These are phyloP conservation scores for Phytophthora constricta DNA, from an alignment of 352 stramenopile species.

Conservation along the genomic window DNA sequence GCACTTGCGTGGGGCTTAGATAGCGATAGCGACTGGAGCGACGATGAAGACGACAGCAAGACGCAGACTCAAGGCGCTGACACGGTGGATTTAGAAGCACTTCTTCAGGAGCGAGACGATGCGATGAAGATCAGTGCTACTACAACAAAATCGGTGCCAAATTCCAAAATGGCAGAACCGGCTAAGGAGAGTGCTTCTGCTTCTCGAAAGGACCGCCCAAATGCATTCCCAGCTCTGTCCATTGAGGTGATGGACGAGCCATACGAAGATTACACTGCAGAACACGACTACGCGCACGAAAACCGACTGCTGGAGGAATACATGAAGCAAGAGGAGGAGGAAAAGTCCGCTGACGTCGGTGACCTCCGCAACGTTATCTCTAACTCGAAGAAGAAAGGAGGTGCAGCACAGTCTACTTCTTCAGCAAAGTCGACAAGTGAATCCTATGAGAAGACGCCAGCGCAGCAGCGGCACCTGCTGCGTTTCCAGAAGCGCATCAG, in stretches of 20 bases:
- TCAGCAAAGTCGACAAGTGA: constrained; percentile 46
- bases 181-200: constrained; percentile 3
- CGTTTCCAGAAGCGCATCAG: constrained; percentile 89
- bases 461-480: constrained; percentile 76
- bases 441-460: constrained; percentile 84
- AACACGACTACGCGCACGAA: constrained; percentile 77
- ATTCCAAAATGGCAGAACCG: constrained; percentile 6
- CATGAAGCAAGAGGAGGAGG: constrained; percentile 81
- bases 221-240: constrained; percentile 59
- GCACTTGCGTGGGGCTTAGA: constrained; percentile 45
- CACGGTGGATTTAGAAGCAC: constrained; percentile 62
- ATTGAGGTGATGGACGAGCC: constrained; percentile 85
- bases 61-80: constrained; percentile 18
- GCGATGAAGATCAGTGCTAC: constrained; percentile 49
- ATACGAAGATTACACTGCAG: constrained; percentile 65
- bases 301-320: constrained; percentile 79
- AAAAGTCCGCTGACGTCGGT: constrained; percentile 72
- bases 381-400: constrained; percentile 54
- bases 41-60: constrained; percentile 52
- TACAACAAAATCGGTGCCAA: constrained; percentile 5
- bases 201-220: constrained; percentile 10
- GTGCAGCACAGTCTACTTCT: constrained; percentile 7
- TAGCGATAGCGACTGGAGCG: constrained; percentile 81
- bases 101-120: constrained; percentile 76
- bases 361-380: constrained; percentile 67